phyloP scores from a whole-genome alignment of 208 protist genomes.

The Leishmania tarentolae region DNA sequence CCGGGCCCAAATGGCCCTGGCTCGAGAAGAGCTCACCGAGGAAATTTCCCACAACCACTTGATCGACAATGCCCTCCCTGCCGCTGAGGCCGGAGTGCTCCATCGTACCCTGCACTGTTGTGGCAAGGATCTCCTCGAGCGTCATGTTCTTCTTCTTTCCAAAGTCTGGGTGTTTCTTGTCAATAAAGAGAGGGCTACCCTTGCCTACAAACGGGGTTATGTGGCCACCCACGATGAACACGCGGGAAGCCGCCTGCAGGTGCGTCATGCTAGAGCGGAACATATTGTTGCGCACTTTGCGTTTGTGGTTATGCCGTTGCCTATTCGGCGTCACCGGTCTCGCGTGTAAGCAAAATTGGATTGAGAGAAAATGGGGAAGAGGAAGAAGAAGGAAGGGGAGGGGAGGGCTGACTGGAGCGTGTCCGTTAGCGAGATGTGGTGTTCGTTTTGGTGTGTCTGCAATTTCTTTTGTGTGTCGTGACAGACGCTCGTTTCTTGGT shows the following conservation, averaged over 20 bases:
- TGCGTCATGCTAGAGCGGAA: conserved; percentile 29
- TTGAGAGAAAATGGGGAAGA: neutral
- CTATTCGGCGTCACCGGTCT: too few species aligned
- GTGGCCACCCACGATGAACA: conserved; percentile 87
- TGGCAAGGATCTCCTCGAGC: conserved; percentile 74
- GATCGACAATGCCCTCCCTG: conserved; percentile 73
- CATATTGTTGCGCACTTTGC: conserved; percentile 14
- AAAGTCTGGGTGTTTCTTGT: conserved; percentile 92
- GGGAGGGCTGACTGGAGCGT: neutral
- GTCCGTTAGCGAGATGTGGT: too few species aligned
- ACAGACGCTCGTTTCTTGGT: too few species aligned
- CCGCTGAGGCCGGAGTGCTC: conserved; percentile 43
- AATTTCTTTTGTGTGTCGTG: too few species aligned
- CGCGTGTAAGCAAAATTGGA: neutral
- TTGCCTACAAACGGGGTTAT: conserved; percentile 92
- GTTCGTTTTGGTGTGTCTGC: too few species aligned
- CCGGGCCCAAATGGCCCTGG: conserved; percentile 89
- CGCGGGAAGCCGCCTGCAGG: conserved; percentile 37
- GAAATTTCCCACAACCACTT: conserved; percentile 86
- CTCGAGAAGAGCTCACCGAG: conserved; percentile 86
- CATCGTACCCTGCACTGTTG: conserved; percentile 63
- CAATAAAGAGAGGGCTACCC: conserved; percentile 88
- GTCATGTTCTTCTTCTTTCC: conserved; percentile 88
- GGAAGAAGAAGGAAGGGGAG: neutral
- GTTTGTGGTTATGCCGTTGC: too few species aligned